Percentiles rank a stretch among this genome's conserved stretches.
These are phyloP conservation scores for Porcisia deanei DNA, from an alignment of 208 protist genomes.

Conservation along the genomic window DNA sequence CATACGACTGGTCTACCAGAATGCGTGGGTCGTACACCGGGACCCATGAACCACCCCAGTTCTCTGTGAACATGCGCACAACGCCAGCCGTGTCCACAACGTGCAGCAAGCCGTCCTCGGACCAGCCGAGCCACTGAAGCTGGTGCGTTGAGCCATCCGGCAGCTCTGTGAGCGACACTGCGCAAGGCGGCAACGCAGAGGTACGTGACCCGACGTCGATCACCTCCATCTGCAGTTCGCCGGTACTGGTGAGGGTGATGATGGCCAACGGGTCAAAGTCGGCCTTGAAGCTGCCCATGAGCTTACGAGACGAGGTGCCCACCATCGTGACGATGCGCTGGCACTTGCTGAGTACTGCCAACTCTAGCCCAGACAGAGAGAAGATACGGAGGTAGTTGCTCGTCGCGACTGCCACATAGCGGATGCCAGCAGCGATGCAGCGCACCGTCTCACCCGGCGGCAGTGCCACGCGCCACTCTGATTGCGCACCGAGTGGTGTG, in stretches of 20 bases:
- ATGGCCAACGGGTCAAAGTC: slow-evolving; percentile 82
- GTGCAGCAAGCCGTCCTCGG: slow-evolving; percentile 86
- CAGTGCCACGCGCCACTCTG: slow-evolving; percentile 76
- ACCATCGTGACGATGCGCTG: slow-evolving; percentile 84
- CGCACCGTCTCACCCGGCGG: slow-evolving; percentile 75
- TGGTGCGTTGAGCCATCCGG: slow-evolving; percentile 56
- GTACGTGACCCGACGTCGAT: slow-evolving; percentile 65
- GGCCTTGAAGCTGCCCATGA: slow-evolving; percentile 53
- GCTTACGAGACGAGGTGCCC: slow-evolving; percentile 64
- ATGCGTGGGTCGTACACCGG: slow-evolving; percentile 78
- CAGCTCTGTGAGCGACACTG: slow-evolving; percentile 62
- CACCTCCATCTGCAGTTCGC: slow-evolving; percentile 66
- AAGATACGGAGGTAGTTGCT: slow-evolving; percentile 81
- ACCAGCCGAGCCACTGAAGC: slow-evolving; percentile 89
- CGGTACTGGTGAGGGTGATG: slow-evolving; percentile 47
- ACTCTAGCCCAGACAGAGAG: slow-evolving; percentile 82
- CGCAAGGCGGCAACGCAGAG: slow-evolving; percentile 38
- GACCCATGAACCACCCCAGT: slow-evolving; percentile 82
- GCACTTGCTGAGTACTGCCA: slow-evolving; percentile 79
- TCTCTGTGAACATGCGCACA: slow-evolving; percentile 76
- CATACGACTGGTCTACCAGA: slow-evolving; percentile 38
- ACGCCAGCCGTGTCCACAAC: slow-evolving; percentile 81
- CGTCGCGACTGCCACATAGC: slow-evolving; percentile 76
- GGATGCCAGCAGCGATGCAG: slow-evolving; percentile 72
- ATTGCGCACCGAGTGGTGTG: slow-evolving; percentile 72